Conservation (phyloP, 441 rosid genomes). For the Pelargonium myrrhifolium region DNA sequence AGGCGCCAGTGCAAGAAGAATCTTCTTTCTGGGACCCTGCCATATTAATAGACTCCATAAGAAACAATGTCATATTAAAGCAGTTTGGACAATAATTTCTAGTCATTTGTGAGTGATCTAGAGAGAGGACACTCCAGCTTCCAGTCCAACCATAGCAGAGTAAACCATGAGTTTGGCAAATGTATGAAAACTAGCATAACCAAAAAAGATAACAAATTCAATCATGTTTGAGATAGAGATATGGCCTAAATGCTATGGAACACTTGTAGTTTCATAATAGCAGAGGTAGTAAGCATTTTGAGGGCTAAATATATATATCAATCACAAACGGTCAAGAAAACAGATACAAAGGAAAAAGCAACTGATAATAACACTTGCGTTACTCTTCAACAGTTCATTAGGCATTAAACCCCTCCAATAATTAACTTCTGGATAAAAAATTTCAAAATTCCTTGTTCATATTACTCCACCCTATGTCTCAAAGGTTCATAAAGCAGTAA, state of each 20-base stretch:
- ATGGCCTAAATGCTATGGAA: neutral
- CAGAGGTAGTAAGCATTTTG: no score
- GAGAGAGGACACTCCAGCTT: neutral
- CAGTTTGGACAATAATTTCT: neutral
- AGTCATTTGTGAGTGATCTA: neutral
- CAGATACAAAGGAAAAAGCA: no score
- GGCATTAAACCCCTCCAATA: no score
- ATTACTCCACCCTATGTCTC: no score
- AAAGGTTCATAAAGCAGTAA: no score
- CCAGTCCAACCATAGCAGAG: neutral
- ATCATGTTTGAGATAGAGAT: neutral
- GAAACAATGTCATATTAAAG: neutral
- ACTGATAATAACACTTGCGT: no score
- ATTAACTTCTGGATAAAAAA: no score
- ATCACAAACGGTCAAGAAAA: no score
- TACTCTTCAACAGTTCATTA: no score
- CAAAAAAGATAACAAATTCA: neutral
- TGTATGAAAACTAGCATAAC: neutral
- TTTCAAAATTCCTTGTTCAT: no score
- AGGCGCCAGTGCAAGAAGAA: conserved; percentile 19
- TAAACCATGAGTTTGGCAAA: no score
- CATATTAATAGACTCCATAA: neutral
- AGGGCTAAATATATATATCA: no score
- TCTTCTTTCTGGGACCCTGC: conserved; percentile 29
- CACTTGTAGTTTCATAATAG: neutral